Percentiles rank a stretch among this genome's conserved stretches.
phyloP scores from a whole-genome alignment of 1,139 yeast species.

The Protomyces gravidus region DNA sequence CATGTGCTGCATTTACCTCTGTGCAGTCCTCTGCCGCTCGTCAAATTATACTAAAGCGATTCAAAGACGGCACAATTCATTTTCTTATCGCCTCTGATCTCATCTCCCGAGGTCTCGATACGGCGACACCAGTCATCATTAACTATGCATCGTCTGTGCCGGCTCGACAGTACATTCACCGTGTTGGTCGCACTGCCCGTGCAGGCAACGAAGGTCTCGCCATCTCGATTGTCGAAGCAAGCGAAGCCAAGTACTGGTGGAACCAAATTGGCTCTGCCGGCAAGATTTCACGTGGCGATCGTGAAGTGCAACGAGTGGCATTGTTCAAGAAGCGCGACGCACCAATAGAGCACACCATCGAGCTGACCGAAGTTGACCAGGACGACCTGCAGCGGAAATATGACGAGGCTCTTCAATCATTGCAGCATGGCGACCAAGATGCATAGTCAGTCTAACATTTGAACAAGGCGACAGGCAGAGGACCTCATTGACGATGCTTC shows the following conservation, averaged over 20 bases:
- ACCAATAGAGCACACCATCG: not conserved
- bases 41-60: slow-evolving; percentile 49
- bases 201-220: slow-evolving; percentile 80
- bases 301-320: slow-evolving; percentile 9
- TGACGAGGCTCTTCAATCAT: slow-evolving; percentile 1
- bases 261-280: slow-evolving; percentile 32
- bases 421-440: too few species aligned
- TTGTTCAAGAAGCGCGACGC: slow-evolving; percentile 13
- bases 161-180: slow-evolving; percentile 89
- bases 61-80: slow-evolving; percentile 50
- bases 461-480: too few species aligned
- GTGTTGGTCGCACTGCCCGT: slow-evolving; percentile 95
- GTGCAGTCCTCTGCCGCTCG: slow-evolving; percentile 42
- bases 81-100: slow-evolving; percentile 72
- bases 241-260: slow-evolving; percentile 52
- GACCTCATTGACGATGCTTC: too few species aligned
- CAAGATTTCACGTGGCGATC: slow-evolving; percentile 7
- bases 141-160: slow-evolving; percentile 87
- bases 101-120: slow-evolving; percentile 90
- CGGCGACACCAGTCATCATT: slow-evolving; percentile 68
- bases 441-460: too few species aligned
- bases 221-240: slow-evolving; percentile 59
- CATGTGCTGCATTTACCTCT: slow-evolving; percentile 40
- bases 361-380: slow-evolving; percentile 7
- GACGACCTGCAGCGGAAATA: slow-evolving; percentile 1